Conservation (phyloP, 257 asterid genomes). For the Scutellaria baicalensis region DNA sequence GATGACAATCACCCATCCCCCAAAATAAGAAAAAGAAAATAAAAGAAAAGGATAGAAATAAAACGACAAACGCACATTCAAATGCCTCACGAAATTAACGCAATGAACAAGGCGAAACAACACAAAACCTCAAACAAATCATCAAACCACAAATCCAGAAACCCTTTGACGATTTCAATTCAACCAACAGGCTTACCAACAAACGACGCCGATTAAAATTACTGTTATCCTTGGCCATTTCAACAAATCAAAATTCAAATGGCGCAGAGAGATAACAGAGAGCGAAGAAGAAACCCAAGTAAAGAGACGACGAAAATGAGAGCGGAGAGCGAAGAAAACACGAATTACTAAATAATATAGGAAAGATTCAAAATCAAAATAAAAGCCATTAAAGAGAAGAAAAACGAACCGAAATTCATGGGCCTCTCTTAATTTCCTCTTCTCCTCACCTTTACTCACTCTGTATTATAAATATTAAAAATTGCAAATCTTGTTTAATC, state of each 20-base stretch:
- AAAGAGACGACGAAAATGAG: slow-evolving; percentile 3
- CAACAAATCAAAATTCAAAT: not conserved
- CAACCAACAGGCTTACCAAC: slow-evolving; percentile 24
- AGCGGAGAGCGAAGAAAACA: slow-evolving; percentile 12
- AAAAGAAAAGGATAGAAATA: not conserved
- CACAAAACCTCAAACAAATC: not conserved
- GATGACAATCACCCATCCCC: not conserved
- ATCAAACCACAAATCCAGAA: slow-evolving; percentile 11
- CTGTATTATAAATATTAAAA: slow-evolving; percentile 17
- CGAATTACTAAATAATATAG: not conserved
- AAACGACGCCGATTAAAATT: slow-evolving; percentile 19
- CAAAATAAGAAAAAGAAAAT: not conserved
- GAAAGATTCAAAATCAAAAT: slow-evolving; percentile 2
- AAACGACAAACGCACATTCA: not conserved
- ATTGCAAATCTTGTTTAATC: slow-evolving; percentile 1
- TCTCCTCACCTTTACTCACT: slow-evolving; percentile 36
- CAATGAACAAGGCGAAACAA: not conserved
- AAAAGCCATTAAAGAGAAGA: slow-evolving; percentile 21
- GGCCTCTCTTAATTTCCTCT: slow-evolving; percentile 20
- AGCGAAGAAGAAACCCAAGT: slow-evolving; percentile 16
- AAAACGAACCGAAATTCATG: slow-evolving; percentile 45
- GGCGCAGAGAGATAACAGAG: slow-evolving; percentile 9
- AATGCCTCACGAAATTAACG: slow-evolving; percentile 4
- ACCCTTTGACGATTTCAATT: slow-evolving; percentile 4
- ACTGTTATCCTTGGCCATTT: slow-evolving; percentile 24